These are phyloP conservation scores for Chloromonas sp. DNA, from an alignment of 163 green algal genomes.

Conservation along the genomic window DNA sequence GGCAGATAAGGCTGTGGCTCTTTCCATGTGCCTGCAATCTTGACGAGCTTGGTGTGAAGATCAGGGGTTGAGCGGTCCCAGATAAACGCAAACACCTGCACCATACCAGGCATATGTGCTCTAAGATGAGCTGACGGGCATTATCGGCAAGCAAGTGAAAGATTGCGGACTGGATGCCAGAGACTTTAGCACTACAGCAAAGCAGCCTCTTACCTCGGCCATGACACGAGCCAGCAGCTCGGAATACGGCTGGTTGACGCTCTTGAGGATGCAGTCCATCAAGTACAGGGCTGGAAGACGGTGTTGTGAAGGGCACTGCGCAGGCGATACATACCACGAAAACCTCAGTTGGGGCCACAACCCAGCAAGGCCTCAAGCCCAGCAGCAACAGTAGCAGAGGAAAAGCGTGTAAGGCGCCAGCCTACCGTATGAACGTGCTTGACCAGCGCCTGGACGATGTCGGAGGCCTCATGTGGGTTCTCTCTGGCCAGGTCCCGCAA, in stretches of 20 bases:
- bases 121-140: too few relatives aligned
- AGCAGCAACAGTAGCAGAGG: not conserved
- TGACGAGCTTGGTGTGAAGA: conserved; percentile 15
- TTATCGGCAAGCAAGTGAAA: too few relatives aligned
- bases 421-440: conserved; percentile 23
- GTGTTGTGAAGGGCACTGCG: conserved; percentile 24
- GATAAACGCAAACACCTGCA: conserved; percentile 23
- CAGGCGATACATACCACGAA: too few relatives aligned
- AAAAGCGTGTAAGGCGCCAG: not conserved
- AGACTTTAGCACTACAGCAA: not conserved
- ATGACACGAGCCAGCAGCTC: not conserved
- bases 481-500: conserved; percentile 32
- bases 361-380: too few relatives aligned
- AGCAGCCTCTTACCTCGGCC: conserved; percentile 1
- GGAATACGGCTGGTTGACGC: not conserved
- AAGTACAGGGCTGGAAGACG: conserved; percentile 30
- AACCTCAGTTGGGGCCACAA: too few relatives aligned
- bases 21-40: conserved; percentile 14
- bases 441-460: conserved; percentile 13
- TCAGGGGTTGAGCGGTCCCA: conserved; percentile 17
- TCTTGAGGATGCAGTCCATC: conserved; percentile 36
- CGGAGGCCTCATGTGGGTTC: conserved; percentile 12
- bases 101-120: not conserved
- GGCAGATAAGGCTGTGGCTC: not conserved
- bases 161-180: too few relatives aligned